A percentile compares a stretch with the other conserved stretches of the same genome.
These are phyloP conservation scores for Starmerella roubikii DNA, from an alignment of 805 yeast genomes.

Conservation along the genomic window DNA sequence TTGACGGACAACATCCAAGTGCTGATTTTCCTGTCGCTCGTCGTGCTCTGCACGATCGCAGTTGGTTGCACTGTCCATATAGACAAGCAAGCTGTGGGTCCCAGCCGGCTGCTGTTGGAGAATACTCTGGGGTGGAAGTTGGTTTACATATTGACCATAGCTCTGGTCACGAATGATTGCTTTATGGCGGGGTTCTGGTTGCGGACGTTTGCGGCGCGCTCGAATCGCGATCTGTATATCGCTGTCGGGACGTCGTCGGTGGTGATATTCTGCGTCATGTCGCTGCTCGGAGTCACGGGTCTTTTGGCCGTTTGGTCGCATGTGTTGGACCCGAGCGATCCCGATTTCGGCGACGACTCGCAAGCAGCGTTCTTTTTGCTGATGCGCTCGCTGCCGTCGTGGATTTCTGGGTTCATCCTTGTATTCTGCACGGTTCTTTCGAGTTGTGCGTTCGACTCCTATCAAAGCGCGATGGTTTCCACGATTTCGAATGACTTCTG, in stretches of 20 bases:
- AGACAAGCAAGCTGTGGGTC: constrained; percentile 48
- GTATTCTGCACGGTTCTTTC: constrained; percentile 63
- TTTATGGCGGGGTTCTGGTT: constrained; percentile 91
- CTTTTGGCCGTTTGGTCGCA: constrained; percentile 87
- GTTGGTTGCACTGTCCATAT: constrained; percentile 58
- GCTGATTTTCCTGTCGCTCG: constrained; percentile 45
- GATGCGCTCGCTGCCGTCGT: constrained; percentile 58
- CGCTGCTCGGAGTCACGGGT: constrained; percentile 71
- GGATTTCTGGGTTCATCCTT: constrained; percentile 75
- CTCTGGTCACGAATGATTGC: constrained; percentile 79
- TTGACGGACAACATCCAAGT: constrained; percentile 81
- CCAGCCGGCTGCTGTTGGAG: constrained; percentile 49
- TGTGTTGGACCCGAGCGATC: constrained; percentile 31
- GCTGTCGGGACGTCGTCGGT: constrained; percentile 67
- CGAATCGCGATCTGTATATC: constrained; percentile 59
- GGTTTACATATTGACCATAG: constrained; percentile 68
- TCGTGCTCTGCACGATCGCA: constrained; percentile 62
- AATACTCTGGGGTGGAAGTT: constrained; percentile 80
- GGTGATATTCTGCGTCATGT: constrained; percentile 46
- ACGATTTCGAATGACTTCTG: constrained; percentile 81
- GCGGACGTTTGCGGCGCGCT: constrained; percentile 76
- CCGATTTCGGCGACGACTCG: constrained; percentile 38
- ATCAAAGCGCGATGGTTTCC: constrained; percentile 79
- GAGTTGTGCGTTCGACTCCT: constrained; percentile 78
- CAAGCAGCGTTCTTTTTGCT: constrained; percentile 57